Conservation (phyloP, 2,329 filamentous ascomycete species). For the Biscogniauxia mediterranea region DNA sequence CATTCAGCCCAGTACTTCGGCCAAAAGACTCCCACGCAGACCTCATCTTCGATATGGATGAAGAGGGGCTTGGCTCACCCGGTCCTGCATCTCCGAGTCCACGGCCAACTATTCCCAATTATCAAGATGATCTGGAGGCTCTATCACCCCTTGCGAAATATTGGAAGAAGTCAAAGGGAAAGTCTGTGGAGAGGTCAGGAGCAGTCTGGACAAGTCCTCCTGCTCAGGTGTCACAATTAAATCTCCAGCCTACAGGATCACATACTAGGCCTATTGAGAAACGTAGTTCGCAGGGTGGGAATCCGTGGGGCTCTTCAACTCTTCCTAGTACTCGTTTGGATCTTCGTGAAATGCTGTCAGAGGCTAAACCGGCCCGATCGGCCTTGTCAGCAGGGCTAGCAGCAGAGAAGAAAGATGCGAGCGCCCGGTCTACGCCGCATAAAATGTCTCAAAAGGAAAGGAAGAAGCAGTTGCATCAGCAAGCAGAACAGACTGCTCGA, state of each 20-base stretch:
- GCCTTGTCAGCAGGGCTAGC: constrained; percentile 54
- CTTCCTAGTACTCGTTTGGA: constrained; percentile 65
- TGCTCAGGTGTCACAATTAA: constrained; percentile 5
- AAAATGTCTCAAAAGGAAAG: constrained; percentile 91
- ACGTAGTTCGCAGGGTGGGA: constrained; percentile 27
- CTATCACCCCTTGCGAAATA: constrained; percentile 33
- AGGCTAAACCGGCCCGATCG: constrained; percentile 49
- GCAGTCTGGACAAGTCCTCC: constrained; percentile 14
- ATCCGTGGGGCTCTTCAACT: constrained; percentile 49
- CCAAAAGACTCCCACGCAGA: constrained; percentile 69
- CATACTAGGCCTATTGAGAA: constrained; percentile 13
- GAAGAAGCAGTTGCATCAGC: constrained; percentile 75
- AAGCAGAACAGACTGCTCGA: constrained; percentile 46
- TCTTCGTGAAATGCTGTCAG: constrained; percentile 73
- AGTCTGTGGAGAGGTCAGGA: constrained; percentile 25
- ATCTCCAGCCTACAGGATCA: constrained; percentile 6
- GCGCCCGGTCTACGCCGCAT: constrained; percentile 37
- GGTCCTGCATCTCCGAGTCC: constrained; percentile 33
- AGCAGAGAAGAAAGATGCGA: constrained; percentile 46
- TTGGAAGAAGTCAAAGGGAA: constrained; percentile 40
- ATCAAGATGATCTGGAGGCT: constrained; percentile 30
- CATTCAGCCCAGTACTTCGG: constrained; percentile 64
- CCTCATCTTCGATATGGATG: constrained; percentile 93
- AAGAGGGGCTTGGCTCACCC: constrained; percentile 52
- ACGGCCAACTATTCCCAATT: constrained; percentile 13